These are phyloP conservation scores for Fusarium brevicatenulatum DNA, from an alignment of 2,329 filamentous ascomycete genomes.

Conservation along the genomic window DNA sequence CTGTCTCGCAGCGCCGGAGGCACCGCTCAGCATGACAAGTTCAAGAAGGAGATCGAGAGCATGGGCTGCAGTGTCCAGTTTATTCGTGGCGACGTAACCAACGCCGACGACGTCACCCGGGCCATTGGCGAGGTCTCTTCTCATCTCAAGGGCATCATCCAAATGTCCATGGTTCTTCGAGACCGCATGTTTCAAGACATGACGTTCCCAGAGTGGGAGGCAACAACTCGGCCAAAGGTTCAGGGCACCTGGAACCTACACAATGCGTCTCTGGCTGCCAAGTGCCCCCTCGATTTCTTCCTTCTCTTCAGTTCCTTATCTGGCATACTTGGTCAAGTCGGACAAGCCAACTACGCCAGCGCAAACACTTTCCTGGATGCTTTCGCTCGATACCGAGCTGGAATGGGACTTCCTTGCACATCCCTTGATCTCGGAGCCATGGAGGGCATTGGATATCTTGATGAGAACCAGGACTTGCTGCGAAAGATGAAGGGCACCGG, in stretches of 20 bases:
- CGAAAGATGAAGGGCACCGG: not conserved
- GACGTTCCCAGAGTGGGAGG: not conserved
- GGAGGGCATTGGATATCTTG: not conserved
- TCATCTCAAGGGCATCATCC: not conserved
- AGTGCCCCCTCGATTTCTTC: not conserved
- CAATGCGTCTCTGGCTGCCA: not conserved
- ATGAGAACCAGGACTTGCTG: not conserved
- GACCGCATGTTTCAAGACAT: not conserved
- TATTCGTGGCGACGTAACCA: not conserved
- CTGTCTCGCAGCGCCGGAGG: not conserved
- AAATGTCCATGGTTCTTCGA: not conserved
- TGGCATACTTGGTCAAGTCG: not conserved
- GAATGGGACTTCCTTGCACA: not conserved
- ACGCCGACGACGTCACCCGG: not conserved
- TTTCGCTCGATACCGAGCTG: not conserved
- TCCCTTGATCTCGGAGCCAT: not conserved
- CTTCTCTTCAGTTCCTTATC: not conserved
- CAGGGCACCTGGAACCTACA: not conserved
- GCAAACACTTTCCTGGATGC: not conserved
- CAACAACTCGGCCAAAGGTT: not conserved
- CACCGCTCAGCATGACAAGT: not conserved
- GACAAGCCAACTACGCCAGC: not conserved
- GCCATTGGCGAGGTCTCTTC: not conserved
- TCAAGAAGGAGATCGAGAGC: not conserved
- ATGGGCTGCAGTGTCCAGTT: not conserved